Evolutionary conservation across 306 rosid species (phyloP), one percentile per base, ranked within the genome.

Genomic region (Canavalia ensiformis): DNA sequence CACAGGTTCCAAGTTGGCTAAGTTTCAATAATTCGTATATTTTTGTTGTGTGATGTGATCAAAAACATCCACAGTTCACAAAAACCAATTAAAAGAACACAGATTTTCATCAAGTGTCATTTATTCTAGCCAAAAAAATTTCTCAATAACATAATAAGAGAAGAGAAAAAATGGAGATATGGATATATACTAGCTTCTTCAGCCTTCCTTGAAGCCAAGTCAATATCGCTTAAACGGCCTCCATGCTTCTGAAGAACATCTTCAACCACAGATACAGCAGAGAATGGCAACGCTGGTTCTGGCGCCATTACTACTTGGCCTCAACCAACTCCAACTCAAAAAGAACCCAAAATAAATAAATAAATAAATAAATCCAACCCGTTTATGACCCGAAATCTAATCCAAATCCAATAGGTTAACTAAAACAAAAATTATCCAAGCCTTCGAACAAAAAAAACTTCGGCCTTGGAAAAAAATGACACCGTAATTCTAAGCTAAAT

Each of bases 241-340:
- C 90, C 89, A 30, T 92, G 88, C 79, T 88, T 89, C 18, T 92
- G 97, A 85, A 93, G 90, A 88, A 93, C 89, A 25, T 89, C 91
- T 82, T 92, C 91, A 11, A 95, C 88, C 63, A 93, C 81, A 54
- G 99, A 92, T 72, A 88, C 83, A 71, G 90, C 74, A 72, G 93
- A 88, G 56, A 88, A 88, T 70, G 95, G 84, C 78, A 89, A 80
- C 1, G 58, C 84, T 68, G 88, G 93, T 80, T 87, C 90, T 68
- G 91, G 65, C 39, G 86, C 91, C 96, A 94, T 91, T 78, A 18
- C 25, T 18, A 50, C 72, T 74, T 54, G 33, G 49, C n/a, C 34
- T 59, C 18, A 30, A 76, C 1, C 55, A 35, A 31, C 74, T 45
- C 59, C 6, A 75, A 74, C 80, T 69, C 66, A 13, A 39, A 65